These are phyloP conservation scores for Euphorbia peplus DNA, from an alignment of 345 rosid genomes.

Conservation along the genomic window DNA sequence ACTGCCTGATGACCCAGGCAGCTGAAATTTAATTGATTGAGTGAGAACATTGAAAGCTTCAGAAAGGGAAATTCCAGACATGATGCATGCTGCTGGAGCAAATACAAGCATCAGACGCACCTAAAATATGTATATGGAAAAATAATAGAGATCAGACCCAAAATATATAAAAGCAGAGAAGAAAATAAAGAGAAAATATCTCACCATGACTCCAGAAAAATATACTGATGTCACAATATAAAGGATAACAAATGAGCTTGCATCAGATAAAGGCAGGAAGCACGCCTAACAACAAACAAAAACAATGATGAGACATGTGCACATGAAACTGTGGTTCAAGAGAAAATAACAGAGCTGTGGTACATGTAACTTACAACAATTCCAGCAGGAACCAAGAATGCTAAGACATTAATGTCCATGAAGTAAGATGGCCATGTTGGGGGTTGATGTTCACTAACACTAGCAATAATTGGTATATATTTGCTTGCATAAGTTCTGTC, in stretches of 20 bases:
- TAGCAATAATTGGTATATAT: constrained; percentile 97
- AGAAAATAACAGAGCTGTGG: constrained; percentile 4
- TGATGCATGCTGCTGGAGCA: constrained; percentile 99
- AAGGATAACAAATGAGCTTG: constrained; percentile 88
- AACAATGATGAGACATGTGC: constrained; percentile 20
- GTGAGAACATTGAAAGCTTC: constrained; percentile 94
- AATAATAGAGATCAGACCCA: background rate
- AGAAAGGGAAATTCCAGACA: constrained; percentile 98
- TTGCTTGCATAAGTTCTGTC: constrained; percentile 96
- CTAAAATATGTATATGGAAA: constrained; percentile 38
- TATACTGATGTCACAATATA: constrained; percentile 93
- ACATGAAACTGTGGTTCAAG: constrained; percentile 2
- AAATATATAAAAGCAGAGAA: background rate
- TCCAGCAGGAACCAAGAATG: constrained; percentile 99
- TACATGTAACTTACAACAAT: constrained; percentile 65
- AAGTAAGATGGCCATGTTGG: constrained; percentile 99
- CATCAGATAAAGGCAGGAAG: constrained; percentile 93
- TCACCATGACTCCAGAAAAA: constrained; percentile 99
- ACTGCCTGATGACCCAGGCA: constrained; percentile 41
- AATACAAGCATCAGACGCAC: constrained; percentile 98
- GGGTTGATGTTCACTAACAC: constrained; percentile 99
- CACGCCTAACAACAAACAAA: constrained; percentile 71
- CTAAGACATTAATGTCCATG: constrained; percentile 99
- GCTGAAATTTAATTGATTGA: constrained; percentile 83
- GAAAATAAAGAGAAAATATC: constrained; percentile 17